Evolutionary conservation across 1,139 yeast species (phyloP).

Genomic region (Pichia sp.): DNA sequence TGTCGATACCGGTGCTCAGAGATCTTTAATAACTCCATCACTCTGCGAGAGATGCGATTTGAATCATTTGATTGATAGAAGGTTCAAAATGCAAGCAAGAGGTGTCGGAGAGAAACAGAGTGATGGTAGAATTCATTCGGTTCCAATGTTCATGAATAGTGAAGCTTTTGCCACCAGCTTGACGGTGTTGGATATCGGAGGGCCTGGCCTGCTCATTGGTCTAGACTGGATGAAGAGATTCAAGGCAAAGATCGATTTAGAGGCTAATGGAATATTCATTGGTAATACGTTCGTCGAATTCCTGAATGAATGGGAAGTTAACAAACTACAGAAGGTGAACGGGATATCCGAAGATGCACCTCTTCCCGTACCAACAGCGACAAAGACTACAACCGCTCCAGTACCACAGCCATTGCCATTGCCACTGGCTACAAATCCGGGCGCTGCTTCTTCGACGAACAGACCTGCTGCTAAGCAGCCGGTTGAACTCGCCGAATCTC

Average conservation of each 20-base stretch:
- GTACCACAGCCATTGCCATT: too few species aligned
- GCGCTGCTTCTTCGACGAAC: background rate
- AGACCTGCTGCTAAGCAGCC: background rate
- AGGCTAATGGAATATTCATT: conserved; percentile 56
- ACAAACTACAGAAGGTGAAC: conserved; percentile 12
- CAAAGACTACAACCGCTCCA: background rate
- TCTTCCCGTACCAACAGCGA: background rate
- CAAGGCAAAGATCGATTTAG: conserved; percentile 74
- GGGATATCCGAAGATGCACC: conserved; percentile 3
- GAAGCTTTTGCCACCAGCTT: conserved; percentile 71
- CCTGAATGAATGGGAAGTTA: conserved; percentile 18
- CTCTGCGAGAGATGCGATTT: conserved; percentile 72
- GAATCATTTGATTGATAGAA: conserved; percentile 65
- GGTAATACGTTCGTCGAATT: conserved; percentile 41
- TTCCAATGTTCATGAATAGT: conserved; percentile 72
- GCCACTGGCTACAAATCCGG: too few species aligned
- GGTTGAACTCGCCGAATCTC: conserved; percentile 3
- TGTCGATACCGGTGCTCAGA: conserved; percentile 95
- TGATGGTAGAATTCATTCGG: conserved; percentile 81
- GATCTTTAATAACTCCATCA: conserved; percentile 71
- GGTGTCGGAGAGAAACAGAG: conserved; percentile 87
- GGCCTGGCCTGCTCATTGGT: conserved; percentile 57
- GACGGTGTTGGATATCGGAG: conserved; percentile 63
- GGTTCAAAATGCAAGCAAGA: conserved; percentile 75
- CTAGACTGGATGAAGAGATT: conserved; percentile 83